A percentile compares a stretch with the other conserved stretches of the same genome.
Conservation (phyloP, 305 asterid genomes). For the Fraxinus velutina region DNA sequence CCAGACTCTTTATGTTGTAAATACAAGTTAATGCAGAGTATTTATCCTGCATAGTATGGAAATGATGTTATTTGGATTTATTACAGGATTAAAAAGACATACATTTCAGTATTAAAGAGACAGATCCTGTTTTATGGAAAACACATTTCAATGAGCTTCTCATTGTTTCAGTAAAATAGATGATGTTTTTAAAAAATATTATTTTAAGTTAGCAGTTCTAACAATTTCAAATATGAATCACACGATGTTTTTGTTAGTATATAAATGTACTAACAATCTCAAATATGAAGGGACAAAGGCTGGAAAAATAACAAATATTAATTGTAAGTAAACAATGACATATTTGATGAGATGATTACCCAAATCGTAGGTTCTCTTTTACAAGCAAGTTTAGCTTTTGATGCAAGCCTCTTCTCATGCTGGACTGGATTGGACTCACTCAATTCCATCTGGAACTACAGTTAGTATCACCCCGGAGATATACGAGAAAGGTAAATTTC, state of each 20-base stretch:
- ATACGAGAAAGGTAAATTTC: background rate
- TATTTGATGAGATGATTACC: no score
- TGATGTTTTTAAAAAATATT: background rate
- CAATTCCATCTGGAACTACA: constrained; percentile 28
- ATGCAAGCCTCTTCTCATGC: constrained; percentile 67
- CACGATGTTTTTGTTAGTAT: background rate
- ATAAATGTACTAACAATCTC: no score
- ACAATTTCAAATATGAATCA: background rate
- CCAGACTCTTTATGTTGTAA: background rate
- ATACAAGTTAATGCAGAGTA: background rate
- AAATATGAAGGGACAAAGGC: background rate
- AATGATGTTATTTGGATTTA: no score
- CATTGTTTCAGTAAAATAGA: background rate
- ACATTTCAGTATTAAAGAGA: background rate
- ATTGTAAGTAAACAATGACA: background rate
- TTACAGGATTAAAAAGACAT: background rate
- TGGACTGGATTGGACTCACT: constrained; percentile 66
- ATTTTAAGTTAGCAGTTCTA: background rate
- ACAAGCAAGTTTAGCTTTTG: no score
- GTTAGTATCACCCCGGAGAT: background rate
- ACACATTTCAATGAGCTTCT: background rate
- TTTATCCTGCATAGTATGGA: no score
- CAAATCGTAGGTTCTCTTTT: no score
- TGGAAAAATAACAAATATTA: background rate
- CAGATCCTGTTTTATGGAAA: background rate